Percentiles rank a stretch among this genome's conserved stretches.
phyloP scores from a whole-genome alignment of 2,329 filamentous ascomycete genomes.

The Aureobasidium vineae region DNA sequence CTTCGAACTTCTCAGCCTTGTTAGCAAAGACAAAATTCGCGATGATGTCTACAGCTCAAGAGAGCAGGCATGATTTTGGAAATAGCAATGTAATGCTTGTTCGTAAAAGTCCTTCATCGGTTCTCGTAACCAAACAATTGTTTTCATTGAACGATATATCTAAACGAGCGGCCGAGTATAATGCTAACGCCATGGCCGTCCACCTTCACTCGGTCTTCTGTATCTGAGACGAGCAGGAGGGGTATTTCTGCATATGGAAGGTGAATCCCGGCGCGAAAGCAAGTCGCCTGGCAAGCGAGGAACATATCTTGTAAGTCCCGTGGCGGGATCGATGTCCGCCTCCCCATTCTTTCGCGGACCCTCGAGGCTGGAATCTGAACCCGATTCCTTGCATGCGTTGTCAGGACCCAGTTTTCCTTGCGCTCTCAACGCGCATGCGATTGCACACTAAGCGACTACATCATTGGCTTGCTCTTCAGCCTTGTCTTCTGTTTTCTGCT shows the following conservation, averaged over 20 bases:
- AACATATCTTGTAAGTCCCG: not conserved
- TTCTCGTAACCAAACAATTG: too few relatives aligned
- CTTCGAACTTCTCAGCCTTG: too few relatives aligned
- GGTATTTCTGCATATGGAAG: not conserved
- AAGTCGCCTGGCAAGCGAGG: not conserved
- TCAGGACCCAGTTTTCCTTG: too few relatives aligned
- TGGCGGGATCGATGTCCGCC: not conserved
- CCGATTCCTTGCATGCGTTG: not conserved
- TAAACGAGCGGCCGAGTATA: too few relatives aligned
- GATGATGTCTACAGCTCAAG: too few relatives aligned
- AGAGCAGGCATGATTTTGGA: too few relatives aligned
- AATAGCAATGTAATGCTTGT: too few relatives aligned
- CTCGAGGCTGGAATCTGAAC: not conserved
- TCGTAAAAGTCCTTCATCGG: too few relatives aligned
- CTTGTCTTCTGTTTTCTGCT: constrained; percentile 37
- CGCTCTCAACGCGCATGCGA: too few relatives aligned
- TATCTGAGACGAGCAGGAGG: not conserved
- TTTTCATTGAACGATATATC: too few relatives aligned
- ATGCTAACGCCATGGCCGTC: not conserved
- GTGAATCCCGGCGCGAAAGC: not conserved
- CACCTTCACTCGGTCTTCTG: not conserved
- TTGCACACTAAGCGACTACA: constrained; percentile 45
- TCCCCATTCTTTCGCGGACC: not conserved
- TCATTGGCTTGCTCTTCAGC: constrained; percentile 53
- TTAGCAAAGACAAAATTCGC: too few relatives aligned